phyloP scores from a whole-genome alignment of 2,329 filamentous ascomycete genomes.

The Sphaerulina musiva region DNA sequence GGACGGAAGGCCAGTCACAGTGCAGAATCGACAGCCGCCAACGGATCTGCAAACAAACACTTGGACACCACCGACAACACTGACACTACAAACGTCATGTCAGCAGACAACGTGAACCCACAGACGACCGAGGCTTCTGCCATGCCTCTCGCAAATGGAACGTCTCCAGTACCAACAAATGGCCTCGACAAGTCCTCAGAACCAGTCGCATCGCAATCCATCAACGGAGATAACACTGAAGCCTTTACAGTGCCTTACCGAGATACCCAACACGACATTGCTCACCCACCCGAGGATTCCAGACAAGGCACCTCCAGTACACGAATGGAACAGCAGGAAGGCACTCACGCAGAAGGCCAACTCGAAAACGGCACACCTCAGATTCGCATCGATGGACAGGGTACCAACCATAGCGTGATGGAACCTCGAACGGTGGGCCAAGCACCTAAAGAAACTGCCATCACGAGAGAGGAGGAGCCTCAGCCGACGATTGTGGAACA shows the following conservation, averaged over 20 bases:
- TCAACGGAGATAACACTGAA: conserved; percentile 18
- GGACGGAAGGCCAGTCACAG: conserved; percentile 4
- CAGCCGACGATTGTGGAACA: conserved; percentile 39
- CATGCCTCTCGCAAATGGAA: neutral
- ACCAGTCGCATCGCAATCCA: conserved; percentile 7
- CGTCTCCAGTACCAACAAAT: conserved; percentile 2
- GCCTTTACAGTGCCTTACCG: conserved; percentile 25
- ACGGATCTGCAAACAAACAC: conserved; percentile 2
- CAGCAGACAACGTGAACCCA: conserved; percentile 3
- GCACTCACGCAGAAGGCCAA: conserved; percentile 41
- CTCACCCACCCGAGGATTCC: conserved; percentile 33
- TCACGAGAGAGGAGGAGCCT: conserved; percentile 28
- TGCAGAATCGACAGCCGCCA: conserved; percentile 2
- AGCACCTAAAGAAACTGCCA: conserved; percentile 43
- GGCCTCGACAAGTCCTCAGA: conserved; percentile 14
- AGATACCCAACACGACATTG: conserved; percentile 30
- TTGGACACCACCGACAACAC: conserved; percentile 1
- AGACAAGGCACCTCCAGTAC: conserved; percentile 39
- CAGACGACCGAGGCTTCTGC: conserved; percentile 4
- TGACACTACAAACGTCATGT: conserved; percentile 1
- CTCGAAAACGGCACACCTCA: conserved; percentile 41
- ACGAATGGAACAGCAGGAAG: conserved; percentile 37
- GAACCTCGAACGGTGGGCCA: conserved; percentile 46
- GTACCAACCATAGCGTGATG: conserved; percentile 42
- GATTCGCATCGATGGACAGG: conserved; percentile 38